phyloP scores from a whole-genome alignment of 257 asterid genomes.

The Echites panduratus region DNA sequence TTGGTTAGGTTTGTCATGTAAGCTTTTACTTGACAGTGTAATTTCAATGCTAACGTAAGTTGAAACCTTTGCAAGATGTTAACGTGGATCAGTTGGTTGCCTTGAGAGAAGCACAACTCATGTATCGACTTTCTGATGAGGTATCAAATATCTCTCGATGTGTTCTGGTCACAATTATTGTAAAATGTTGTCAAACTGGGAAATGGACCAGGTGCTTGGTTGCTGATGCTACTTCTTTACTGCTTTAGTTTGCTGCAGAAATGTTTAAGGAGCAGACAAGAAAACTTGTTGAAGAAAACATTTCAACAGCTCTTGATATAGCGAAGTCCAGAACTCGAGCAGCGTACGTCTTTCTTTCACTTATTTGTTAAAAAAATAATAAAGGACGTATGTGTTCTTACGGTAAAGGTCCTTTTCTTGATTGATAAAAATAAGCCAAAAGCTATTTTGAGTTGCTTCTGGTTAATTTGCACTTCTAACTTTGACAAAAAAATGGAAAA shows the following conservation, averaged over 20 bases:
- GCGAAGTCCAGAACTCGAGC: conserved; percentile 76
- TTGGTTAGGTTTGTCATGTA: not conserved
- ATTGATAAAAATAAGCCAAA: not conserved
- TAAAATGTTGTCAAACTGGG: not conserved
- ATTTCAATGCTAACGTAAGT: conserved; percentile 20
- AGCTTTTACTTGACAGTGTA: not conserved
- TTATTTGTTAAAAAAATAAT: not conserved
- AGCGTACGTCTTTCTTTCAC: conserved; percentile 32
- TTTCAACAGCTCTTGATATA: conserved; percentile 59
- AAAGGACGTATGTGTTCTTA: not conserved
- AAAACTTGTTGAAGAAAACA: conserved; percentile 70
- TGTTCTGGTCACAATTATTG: not conserved
- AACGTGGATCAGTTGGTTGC: conserved; percentile 60
- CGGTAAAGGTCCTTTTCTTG: not conserved
- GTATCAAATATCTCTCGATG: conserved; percentile 21
- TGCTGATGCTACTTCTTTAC: conserved; percentile 5
- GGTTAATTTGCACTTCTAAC: not conserved
- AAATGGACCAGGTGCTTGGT: not conserved
- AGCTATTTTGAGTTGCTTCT: not conserved
- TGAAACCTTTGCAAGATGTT: conserved; percentile 50
- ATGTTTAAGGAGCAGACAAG: conserved; percentile 88
- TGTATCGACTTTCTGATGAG: conserved; percentile 81
- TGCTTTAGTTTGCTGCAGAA: conserved; percentile 75
- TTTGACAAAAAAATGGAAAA: not conserved
- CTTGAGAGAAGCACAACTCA: conserved; percentile 85